Percentiles rank a stretch among this genome's conserved stretches.
Evolutionary conservation across 2,329 filamentous ascomycete genomes (phyloP).

Genomic region (Grosmannia huntii): DNA sequence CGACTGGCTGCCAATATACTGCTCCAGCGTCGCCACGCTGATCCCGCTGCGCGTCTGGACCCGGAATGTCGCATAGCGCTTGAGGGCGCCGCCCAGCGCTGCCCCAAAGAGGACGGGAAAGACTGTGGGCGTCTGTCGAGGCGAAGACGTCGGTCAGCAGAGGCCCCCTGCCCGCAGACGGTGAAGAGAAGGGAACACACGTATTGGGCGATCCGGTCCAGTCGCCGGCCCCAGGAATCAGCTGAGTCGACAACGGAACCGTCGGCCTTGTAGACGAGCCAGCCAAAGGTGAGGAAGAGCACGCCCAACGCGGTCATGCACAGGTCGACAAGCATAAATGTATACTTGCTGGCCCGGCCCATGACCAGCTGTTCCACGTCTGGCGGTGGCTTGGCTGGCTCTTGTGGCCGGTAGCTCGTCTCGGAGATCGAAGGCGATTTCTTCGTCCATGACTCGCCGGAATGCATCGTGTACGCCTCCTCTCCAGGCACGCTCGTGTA

Average conservation of each 20-base stretch:
- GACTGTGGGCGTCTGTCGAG: constrained; percentile 18
- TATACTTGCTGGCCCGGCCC: no score
- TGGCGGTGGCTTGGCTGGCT: no score
- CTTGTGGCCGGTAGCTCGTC: no score
- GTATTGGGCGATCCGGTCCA: constrained; percentile 3
- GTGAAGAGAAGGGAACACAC: not conserved
- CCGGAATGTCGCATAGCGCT: constrained; percentile 15
- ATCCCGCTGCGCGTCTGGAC: constrained; percentile 15
- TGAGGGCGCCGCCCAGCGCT: constrained; percentile 15
- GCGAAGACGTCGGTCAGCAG: not conserved
- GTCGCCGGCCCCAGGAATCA: not conserved
- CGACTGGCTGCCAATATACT: constrained; percentile 19
- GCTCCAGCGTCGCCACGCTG: constrained; percentile 16
- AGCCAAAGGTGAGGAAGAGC: constrained; percentile 4
- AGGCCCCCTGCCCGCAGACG: no score
- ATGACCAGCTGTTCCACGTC: no score
- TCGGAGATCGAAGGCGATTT: no score
- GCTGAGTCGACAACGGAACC: not conserved
- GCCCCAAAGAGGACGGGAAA: constrained; percentile 20
- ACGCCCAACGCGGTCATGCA: not conserved
- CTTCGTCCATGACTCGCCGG: no score
- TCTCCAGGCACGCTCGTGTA: no score
- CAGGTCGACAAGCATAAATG: not conserved
- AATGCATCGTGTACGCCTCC: no score
- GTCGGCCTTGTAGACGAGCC: constrained; percentile 1